phyloP scores from a whole-genome alignment of 2,329 filamentous ascomycete genomes.

The Emmonsiellopsis sp. region DNA sequence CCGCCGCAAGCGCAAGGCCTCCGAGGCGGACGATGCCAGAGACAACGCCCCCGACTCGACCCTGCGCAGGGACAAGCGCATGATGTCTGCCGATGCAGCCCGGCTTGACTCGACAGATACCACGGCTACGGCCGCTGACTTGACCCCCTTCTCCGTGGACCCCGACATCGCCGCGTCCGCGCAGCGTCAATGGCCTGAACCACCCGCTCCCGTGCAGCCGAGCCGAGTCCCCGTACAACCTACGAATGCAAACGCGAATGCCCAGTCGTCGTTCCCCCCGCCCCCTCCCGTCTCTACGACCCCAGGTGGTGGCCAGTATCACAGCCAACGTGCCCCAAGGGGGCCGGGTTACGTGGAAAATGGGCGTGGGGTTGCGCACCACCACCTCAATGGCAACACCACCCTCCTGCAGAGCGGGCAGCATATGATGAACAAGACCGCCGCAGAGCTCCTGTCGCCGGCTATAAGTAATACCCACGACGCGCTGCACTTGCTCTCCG shows the following conservation, averaged over 20 bases:
- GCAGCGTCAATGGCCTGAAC: conserved; percentile 10
- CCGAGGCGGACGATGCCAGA: conserved; percentile 36
- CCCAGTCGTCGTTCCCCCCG: too few relatives aligned
- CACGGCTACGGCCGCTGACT: neutral
- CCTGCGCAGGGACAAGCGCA: conserved; percentile 40
- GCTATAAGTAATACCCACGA: conserved; percentile 88
- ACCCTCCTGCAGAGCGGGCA: conserved; percentile 40
- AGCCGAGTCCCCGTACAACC: neutral
- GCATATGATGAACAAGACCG: conserved; percentile 51
- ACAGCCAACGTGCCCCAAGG: neutral
- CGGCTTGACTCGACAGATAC: conserved; percentile 8
- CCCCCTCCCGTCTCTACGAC: neutral
- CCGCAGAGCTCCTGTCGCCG: conserved; percentile 48
- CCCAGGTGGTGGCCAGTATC: neutral
- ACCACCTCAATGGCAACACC: neutral
- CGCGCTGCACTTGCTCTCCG: conserved; percentile 81
- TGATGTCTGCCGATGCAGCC: conserved; percentile 37
- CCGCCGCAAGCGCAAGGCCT: conserved; percentile 77
- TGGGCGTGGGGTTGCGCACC: conserved; percentile 5
- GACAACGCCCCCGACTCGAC: conserved; percentile 27
- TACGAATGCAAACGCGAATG: too few relatives aligned
- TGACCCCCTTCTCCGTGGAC: conserved; percentile 1
- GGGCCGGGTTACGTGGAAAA: conserved; percentile 6
- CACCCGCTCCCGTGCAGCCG: neutral
- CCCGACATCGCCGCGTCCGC: neutral